Percentiles rank a stretch among this genome's conserved stretches.
These are phyloP conservation scores for Colletotrichum siamense DNA, from an alignment of 2,329 filamentous ascomycete genomes.

Conservation along the genomic window DNA sequence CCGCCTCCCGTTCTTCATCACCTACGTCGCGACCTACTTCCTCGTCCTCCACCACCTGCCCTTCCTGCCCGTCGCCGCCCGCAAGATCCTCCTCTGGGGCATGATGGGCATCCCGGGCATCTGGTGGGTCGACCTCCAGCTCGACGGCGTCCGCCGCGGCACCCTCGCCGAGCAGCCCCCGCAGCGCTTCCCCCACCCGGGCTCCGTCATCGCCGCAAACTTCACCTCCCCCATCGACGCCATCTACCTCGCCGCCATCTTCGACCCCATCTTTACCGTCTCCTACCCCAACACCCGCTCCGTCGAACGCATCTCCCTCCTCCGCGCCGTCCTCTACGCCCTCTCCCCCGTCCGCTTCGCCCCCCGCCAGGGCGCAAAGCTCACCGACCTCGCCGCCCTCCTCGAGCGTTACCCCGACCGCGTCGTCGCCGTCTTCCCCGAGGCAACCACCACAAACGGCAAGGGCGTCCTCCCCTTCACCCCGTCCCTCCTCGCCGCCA, in stretches of 20 bases:
- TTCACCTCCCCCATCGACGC: slow-evolving; percentile 94
- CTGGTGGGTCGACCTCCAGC: slow-evolving; percentile 98
- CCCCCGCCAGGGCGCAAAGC: slow-evolving; percentile 45
- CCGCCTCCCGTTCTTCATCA: slow-evolving; percentile 79
- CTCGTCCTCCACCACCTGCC: slow-evolving; percentile 83
- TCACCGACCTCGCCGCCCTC: slow-evolving; percentile 69
- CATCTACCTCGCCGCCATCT: slow-evolving; percentile 92
- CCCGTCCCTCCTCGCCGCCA: slow-evolving; percentile 74
- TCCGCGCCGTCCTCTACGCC: slow-evolving; percentile 76
- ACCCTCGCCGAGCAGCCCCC: slow-evolving; percentile 77
- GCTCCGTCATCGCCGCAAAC: slow-evolving; percentile 85
- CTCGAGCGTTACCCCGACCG: slow-evolving; percentile 73
- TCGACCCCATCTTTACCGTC: slow-evolving; percentile 92
- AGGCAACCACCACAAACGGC: slow-evolving; percentile 94
- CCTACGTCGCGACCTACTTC: slow-evolving; percentile 75
- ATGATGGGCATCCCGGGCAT: slow-evolving; percentile 89
- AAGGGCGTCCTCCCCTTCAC: slow-evolving; percentile 86
- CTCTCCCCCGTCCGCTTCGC: slow-evolving; percentile 63
- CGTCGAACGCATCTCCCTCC: slow-evolving; percentile 78
- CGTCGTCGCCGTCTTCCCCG: slow-evolving; percentile 87
- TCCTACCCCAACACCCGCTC: slow-evolving; percentile 78
- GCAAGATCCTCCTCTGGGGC: slow-evolving; percentile 87
- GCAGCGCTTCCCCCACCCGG: slow-evolving; percentile 77
- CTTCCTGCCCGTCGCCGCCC: slow-evolving; percentile 61
- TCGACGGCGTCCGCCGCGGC: slow-evolving; percentile 94